Base-by-base conservation (phyloP, 2,329 filamentous ascomycete genomes). In the Ceratocystis smalleyi region DNA sequence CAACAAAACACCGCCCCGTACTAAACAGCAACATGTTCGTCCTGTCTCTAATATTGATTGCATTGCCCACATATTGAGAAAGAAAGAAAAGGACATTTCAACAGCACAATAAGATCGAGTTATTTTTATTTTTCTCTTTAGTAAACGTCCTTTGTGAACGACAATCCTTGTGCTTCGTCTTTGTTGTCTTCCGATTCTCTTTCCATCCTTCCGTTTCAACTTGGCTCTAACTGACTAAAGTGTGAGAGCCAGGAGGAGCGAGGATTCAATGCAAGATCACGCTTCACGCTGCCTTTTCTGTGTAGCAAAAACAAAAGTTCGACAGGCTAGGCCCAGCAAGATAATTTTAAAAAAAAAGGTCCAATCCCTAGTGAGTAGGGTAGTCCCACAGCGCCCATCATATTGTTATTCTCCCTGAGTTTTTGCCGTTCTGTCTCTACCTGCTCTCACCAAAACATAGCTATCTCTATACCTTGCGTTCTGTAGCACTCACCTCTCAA, bases 291-390 rank as follows among this genome's bases (percentile, higher is more conserved):
- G 51, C 51, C 51, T 32, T 22, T 49, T 49, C 22, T 49, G 47
- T 49, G 47, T 22, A 49, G 47, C 47, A 51, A 51, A 15, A 24
- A 57, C 54, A 57, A 57, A 57, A 57, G 54, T 57, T 57, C 54
- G 54, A 35, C 54, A 57, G 54, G 54, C 54, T 30, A 57, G 30
- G 27, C 30, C 30, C 3, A n/a, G 54, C 30, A 8, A 22, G 49
- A 15, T 24, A n/a, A 55, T 27, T 4, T 3, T 27, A 57, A 55
- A 19, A 55, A 22, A 24, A 57, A 57, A 57, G 47, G 7, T 1
- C n/a, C 54, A 57, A 57, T 35, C 54, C 54, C 54, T 27, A 30
- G 15, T 30, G 22, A 27, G 1, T 10, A 51, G 54, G 30, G 32
- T 30, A n/a, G 30, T 57, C 17, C 54, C 27, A 19, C 54, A 24